Base-by-base conservation (phyloP, 306 rosid genomes). In the Fragaria vesca region DNA sequence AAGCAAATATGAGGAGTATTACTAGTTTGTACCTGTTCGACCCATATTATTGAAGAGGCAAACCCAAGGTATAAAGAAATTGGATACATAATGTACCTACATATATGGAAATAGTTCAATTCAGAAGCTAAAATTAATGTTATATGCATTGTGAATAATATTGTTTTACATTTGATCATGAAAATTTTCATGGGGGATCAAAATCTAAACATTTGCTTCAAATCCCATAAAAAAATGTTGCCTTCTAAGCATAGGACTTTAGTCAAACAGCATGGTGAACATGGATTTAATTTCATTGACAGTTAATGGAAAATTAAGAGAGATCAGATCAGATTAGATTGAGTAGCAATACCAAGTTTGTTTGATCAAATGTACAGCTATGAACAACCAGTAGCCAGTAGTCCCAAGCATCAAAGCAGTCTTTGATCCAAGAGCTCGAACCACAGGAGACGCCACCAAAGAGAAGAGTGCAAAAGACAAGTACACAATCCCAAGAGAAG, bases 41-140 rank as follows among this genome's bases (percentile, higher is more conserved):
- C 99, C 97, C 97, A 95, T 78, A 91, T 89, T 63, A 95, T 95
- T 72, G 99, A 88, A 85, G 97, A 94, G 84, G 97, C 80, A 89
- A 95, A 95, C 16, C 97, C 97, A 60, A 95, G 93, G 86, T 89
- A 93, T 76, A 95, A 42, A 81, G 99, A 95, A 66, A 93, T 95
- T 34, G 97, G 97, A 77, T 92, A 87, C 93, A 93, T 84, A 26
- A 96, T 91, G 76, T 82, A 95, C 99, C 99, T 93, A 85, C 80
- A 40, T 32, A 32, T 32, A 83, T 69, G 40, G 67, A 81, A 79
- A 65, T 73, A 65, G 1, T 21, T 46, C 74, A 54, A 12, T 42
- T 42, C 21, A 54, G 75, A 78, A 80, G 54, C 66, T 28, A 30
- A 58, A 2, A 6, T 11, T 13, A 13, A 52, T 61, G 0, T 12